Base-by-base conservation (phyloP, 345 rosid species). In the Iberis pinnata region DNA sequence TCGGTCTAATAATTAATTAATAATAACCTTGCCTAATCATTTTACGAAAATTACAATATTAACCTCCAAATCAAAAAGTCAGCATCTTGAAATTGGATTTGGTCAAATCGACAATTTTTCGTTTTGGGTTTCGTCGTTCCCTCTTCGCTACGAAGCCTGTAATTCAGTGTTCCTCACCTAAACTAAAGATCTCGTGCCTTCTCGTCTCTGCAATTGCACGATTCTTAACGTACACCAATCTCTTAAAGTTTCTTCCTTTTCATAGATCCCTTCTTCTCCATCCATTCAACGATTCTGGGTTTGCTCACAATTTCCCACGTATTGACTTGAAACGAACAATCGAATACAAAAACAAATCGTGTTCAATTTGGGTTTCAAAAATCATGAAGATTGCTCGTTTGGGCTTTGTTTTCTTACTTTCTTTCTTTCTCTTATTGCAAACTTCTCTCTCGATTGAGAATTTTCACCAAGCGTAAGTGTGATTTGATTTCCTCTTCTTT, bases 391-490 rank as follows among this genome's bases (percentile, higher is more conserved):
- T 74, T 71, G 59, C 75, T 52, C 43, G 32, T 26, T 24, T 79
- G 69, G 33, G 44, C 40, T 68, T 60, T 65, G 64, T 67, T 64
- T 19, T 72, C 48, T 62, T 64, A 25, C 37, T 77, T 29, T 60
- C 67, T 43, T 68, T 83, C 15, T 73, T 70, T 38, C 47, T 81
- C 61, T 64, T 76, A 55, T 68, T 72, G 42, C 71, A 78, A 51
- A 76, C 75, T 53, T 80, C 84, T 49, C 53, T 75, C 61, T 60
- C 88, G 24, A 72, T 80, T 47, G 86, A 80, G 36, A 60, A 70
- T 56, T 71, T 81, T 64, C 85, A 72, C 66, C 93, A 76, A 50
- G 82, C 98, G 96, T 88, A 76, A 81, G 95, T 81, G 32, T 51
- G n/a, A 13, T 53, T 22, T 36, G 5, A 56, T 12, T 12, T 50